Conservation (phyloP, 2,329 filamentous ascomycete genomes). For the Diplodia sapinea region DNA sequence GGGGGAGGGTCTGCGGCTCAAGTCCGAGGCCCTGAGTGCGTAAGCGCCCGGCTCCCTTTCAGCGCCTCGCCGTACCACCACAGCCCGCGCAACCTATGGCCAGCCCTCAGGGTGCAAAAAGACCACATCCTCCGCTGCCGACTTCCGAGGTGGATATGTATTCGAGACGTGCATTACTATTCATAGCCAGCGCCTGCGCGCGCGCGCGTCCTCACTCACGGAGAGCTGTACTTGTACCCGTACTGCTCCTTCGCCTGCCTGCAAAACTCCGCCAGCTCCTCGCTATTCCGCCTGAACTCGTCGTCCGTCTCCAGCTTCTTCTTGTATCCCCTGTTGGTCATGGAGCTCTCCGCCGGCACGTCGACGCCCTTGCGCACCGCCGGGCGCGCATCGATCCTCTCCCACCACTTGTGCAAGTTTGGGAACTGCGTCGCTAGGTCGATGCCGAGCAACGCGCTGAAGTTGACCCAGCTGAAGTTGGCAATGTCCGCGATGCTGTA, state of each 20-base stretch:
- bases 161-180: constrained; percentile 8
- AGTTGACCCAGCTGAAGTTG: constrained; percentile 53
- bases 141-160: constrained; percentile 4
- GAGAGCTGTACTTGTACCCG: constrained; percentile 51
- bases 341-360: constrained; percentile 45
- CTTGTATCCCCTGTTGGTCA: constrained; percentile 52
- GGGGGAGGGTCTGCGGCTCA: constrained; percentile 26
- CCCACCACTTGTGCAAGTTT: constrained; percentile 54
- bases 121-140: constrained; percentile 12
- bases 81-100: not conserved
- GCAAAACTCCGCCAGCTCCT: constrained; percentile 45
- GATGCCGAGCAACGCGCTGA: constrained; percentile 46
- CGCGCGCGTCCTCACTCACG: not conserved
- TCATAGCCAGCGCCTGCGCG: constrained; percentile 10
- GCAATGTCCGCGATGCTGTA: constrained; percentile 56
- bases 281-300: constrained; percentile 56
- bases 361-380: constrained; percentile 50
- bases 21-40: not conserved
- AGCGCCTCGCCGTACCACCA: constrained; percentile 29
- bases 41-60: constrained; percentile 20
- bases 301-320: constrained; percentile 52
- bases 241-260: constrained; percentile 54
- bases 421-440: constrained; percentile 51
- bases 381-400: constrained; percentile 49
- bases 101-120: not conserved